A percentile compares a stretch with the other conserved stretches of the same genome.
phyloP scores from a whole-genome alignment of 192 early-diverging fungal species.

The Mortierella antarctica region DNA sequence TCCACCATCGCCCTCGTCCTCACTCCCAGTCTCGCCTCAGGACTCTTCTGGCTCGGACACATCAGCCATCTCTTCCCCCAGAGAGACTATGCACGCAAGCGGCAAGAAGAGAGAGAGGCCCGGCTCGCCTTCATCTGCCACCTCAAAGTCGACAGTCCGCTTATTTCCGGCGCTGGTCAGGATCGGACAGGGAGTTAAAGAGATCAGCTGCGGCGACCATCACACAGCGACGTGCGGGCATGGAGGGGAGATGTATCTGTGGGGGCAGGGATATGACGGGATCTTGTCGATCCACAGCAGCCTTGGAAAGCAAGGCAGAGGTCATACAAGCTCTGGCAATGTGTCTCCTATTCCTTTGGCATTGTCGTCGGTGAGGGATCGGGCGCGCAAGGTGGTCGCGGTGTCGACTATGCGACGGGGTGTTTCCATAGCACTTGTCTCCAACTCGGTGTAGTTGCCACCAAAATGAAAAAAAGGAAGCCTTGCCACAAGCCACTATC shows the following conservation, averaged over 20 bases:
- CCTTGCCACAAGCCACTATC: neutral
- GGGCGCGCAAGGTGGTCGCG: slow-evolving; percentile 7
- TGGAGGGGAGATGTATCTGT: slow-evolving; percentile 31
- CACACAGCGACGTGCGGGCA: slow-evolving; percentile 35
- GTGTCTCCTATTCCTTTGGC: neutral
- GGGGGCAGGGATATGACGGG: slow-evolving; percentile 34
- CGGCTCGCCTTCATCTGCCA: neutral
- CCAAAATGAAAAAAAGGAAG: neutral
- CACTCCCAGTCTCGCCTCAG: no score
- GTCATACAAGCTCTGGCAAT: neutral
- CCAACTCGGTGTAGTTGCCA: neutral
- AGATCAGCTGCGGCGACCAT: slow-evolving; percentile 39
- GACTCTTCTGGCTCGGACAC: no score
- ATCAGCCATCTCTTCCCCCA: no score
- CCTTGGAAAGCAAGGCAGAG: neutral
- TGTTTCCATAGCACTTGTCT: slow-evolving; percentile 25
- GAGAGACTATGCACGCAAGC: no score
- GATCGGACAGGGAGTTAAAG: slow-evolving; percentile 23
- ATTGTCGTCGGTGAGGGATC: neutral
- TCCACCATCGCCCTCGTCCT: neutral
- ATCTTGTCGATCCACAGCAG: slow-evolving; percentile 21
- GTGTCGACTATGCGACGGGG: slow-evolving; percentile 31
- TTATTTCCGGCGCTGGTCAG: slow-evolving; percentile 23
- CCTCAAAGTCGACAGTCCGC: slow-evolving; percentile 7
- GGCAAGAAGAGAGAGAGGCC: no score